Evolutionary conservation across 2,329 filamentous ascomycete genomes (phyloP), one percentile per base, ranked within the genome.

Genomic region (Stemphylium lycopersici): DNA sequence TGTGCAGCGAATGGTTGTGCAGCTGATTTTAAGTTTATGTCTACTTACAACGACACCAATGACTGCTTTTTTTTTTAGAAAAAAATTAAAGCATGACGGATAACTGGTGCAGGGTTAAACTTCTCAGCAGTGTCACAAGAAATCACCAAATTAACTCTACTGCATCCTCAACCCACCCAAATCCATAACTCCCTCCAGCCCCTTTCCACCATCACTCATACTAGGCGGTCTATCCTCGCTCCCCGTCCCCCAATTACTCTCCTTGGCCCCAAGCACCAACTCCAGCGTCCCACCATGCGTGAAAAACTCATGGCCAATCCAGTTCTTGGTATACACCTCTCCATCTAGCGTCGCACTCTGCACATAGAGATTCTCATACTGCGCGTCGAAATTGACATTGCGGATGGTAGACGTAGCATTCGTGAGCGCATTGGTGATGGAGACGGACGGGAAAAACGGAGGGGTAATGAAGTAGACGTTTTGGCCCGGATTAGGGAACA

Each of bases 381-480:
- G 63, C 5, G 68, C 56, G 56, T 80, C 77, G 52, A 79, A 80
- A 40, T 78, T 77, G 16, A 76, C 48, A 38, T 63, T 70, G 7
- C 68, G 67, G 13, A 80, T 76, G 1, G 74, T 78, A 1, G 78
- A 77, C 1, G 70, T 77, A 26, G 74, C 75, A 5, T 76, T 76
- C 0, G 76, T 79, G 4, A 72, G 47, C n/a, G 73, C 69, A 37
- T 74, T 76, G 2, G 65, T 75, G 16, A 80, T 65, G 38, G 67
- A 74, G 32, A 79, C 69, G 6, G 70, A 65, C 36, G 77, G 69
- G 60, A 80, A 80, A 64, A 79, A 80, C 0, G 79, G 78, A 8
- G 79, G 76, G 6, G 71, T 78, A 52, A 81, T 79, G 45, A 80
- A 72, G 48, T 80, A 81, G 12, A 81, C 77, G 54, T 80, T 75